Percentiles rank a stretch among this genome's conserved stretches.
These are phyloP conservation scores for Xerocomellus dryophilus DNA, from an alignment of 768 basidiomycete species.

Conservation along the genomic window DNA sequence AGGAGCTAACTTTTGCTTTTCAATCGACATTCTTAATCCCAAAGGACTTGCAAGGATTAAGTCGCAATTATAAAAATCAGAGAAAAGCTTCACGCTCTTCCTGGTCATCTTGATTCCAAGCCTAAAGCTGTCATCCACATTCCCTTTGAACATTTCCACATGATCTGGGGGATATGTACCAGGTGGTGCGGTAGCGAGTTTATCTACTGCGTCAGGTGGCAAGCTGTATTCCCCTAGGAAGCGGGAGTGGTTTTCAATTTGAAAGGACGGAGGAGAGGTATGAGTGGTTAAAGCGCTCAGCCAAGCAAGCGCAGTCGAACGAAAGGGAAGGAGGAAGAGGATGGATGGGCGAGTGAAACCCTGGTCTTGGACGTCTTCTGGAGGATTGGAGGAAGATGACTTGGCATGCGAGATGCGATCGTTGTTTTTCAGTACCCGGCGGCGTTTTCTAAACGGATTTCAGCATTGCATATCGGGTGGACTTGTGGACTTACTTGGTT, in stretches of 20 bases:
- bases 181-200: conserved; percentile 66
- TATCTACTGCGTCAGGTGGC: conserved; percentile 77
- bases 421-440: conserved; percentile 88
- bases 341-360: conserved; percentile 96
- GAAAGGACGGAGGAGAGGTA: conserved; percentile 65
- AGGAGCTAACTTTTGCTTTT: conserved; percentile 83
- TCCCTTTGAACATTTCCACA: conserved; percentile 92
- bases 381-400: conserved; percentile 54
- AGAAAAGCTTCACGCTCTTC: conserved; percentile 89
- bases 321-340: conserved; percentile 90
- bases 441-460: conserved; percentile 67
- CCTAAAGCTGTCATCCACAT: conserved; percentile 92
- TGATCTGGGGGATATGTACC: conserved; percentile 86
- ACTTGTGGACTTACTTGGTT: conserved; percentile 55
- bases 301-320: conserved; percentile 84
- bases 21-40: conserved; percentile 85
- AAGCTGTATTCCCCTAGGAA: conserved; percentile 82
- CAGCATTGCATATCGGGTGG: neutral
- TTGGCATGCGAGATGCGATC: conserved; percentile 77
- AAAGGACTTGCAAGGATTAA: conserved; percentile 91
- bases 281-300: conserved; percentile 74
- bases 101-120: conserved; percentile 89
- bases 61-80: conserved; percentile 88
- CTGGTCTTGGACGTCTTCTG: conserved; percentile 87
- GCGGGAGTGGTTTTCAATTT: conserved; percentile 84